Base-by-base conservation (phyloP, 805 yeast species). In the Isabelozyma rhagii region DNA sequence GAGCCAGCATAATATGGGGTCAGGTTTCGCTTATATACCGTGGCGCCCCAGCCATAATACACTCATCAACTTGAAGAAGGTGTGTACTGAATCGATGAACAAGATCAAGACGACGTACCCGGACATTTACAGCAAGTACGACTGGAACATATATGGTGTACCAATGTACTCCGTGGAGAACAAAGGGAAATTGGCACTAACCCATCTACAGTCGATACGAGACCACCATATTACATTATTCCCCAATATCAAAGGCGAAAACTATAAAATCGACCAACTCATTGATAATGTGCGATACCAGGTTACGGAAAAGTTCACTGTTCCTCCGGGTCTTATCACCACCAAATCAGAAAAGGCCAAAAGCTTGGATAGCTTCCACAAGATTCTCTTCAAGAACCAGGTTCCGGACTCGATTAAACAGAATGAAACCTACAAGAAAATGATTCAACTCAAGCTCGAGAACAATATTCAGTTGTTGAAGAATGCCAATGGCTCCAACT, bases 21-120 rank as follows among this genome's bases (percentile, higher is more conserved):
- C 47, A 21, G 38, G 48, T 11, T 55, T 49, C 46, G 21, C 50
- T 8, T 50, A 51, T 28, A 47, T 55, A 17, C 56, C 55, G 5
- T 55, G 58, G 58, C 46, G 43, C n/a, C 58, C 58, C 11, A 47
- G 52, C n/a, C 27, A 49, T 28, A 38, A 43, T n/a, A 48, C 51
- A 14, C 39, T 51, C 10, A 48, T 44, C n/a, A 45, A 43, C 17
- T 44, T 55, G 10, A 52, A 55, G 40, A 31, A 14, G 21, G 27
- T 50, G 9, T 47, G 52, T 8, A 51, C 46, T 25, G 41, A 41
- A 18, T 47, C 52, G 2, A 41, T 55, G 21, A 39, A 43, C 21
- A 51, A 48, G 10, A 14, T 55, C n/a, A 40, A 14, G 10, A 17
- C 17, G 13, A 18, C 41, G 13, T 29, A 31, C 5, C 52, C 56